These are phyloP conservation scores for Sugiyamaella smithiae DNA, from an alignment of 805 yeast genomes.

Conservation along the genomic window DNA sequence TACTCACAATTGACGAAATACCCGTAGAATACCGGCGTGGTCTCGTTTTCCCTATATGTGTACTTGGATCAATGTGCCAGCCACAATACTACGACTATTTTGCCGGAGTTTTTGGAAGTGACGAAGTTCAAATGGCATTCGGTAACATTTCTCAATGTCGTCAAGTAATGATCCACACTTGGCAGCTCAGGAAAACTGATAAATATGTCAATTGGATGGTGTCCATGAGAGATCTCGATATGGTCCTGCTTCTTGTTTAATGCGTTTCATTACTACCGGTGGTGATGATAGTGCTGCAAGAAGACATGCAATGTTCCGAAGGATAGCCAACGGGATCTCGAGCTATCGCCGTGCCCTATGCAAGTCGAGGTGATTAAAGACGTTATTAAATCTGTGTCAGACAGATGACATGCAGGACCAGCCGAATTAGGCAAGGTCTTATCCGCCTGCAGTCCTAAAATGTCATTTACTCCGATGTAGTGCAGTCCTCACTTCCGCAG, in stretches of 20 bases:
- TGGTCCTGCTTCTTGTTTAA: slow-evolving; percentile 9
- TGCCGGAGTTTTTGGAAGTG: neutral
- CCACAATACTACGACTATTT: slow-evolving; percentile 2
- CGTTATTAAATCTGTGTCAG: no score
- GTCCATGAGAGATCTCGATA: slow-evolving; percentile 9
- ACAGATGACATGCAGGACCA: no score
- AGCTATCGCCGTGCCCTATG: no score
- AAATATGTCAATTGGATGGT: slow-evolving; percentile 8
- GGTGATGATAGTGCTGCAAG: no score
- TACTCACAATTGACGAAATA: slow-evolving; percentile 1
- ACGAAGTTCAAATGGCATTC: neutral
- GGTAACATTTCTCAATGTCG: slow-evolving; percentile 5
- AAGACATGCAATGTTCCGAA: no score
- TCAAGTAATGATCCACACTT: slow-evolving; percentile 9
- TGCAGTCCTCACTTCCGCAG: no score
- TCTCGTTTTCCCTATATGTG: slow-evolving; percentile 13
- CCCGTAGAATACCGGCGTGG: slow-evolving; percentile 10
- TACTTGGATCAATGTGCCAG: slow-evolving; percentile 13
- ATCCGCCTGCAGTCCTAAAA: no score
- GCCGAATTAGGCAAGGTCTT: no score
- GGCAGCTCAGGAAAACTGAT: neutral
- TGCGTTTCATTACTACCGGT: no score
- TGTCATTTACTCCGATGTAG: no score
- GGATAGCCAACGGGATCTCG: no score
- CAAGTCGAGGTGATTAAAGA: no score